Conservation (phyloP, 495 filamentous ascomycete genomes). For the Daldinia bambusicola region DNA sequence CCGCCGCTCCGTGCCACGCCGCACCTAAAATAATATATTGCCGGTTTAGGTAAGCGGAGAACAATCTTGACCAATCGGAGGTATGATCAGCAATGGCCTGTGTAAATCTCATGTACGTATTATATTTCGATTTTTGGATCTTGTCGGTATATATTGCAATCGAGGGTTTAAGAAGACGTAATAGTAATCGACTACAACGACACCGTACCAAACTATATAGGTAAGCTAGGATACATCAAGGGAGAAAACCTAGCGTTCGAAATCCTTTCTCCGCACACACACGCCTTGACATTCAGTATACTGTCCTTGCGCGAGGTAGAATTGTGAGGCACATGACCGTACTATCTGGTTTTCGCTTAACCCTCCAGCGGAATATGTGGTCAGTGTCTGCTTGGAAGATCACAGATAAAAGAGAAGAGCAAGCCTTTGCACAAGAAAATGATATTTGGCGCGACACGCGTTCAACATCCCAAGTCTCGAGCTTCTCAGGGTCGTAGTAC, state of each 20-base stretch:
- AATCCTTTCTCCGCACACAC: too few relatives aligned
- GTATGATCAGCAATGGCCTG: not conserved
- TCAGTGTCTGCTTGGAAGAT: too few relatives aligned
- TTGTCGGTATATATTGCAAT: too few relatives aligned
- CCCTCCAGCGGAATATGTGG: too few relatives aligned
- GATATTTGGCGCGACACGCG: not conserved
- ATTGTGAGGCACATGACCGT: too few relatives aligned
- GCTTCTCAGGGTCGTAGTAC: not conserved
- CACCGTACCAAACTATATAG: not conserved
- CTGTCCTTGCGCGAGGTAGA: too few relatives aligned
- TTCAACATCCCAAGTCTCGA: not conserved
- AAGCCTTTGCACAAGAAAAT: not conserved
- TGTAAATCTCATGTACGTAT: too few relatives aligned
- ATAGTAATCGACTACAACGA: not conserved
- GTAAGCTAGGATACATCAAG: not conserved
- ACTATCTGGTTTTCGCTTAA: too few relatives aligned
- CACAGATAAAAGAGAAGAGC: not conserved
- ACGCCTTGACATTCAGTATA: too few relatives aligned
- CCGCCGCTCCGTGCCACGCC: too few relatives aligned
- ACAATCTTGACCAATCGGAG: not conserved
- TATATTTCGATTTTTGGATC: too few relatives aligned
- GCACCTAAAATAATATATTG: not conserved
- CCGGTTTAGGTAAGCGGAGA: conserved; percentile 2
- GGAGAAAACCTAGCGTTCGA: too few relatives aligned
- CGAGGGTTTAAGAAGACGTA: not conserved